Conservation (phyloP, 352 stramenopile genomes). For the Pythium brachiatum region DNA sequence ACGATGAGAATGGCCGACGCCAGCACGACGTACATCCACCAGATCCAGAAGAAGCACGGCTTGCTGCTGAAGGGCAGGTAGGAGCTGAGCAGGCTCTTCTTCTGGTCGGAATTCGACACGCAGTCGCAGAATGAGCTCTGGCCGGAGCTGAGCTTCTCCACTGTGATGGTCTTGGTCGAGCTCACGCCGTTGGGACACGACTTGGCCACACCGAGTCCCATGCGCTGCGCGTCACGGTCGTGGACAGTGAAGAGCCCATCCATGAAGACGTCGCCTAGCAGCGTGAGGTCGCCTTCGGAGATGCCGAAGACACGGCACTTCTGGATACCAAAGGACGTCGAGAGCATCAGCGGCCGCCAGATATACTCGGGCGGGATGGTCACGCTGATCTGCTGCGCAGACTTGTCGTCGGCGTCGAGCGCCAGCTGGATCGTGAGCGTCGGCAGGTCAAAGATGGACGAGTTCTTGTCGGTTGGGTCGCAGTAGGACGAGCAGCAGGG, state of each 20-base stretch:
- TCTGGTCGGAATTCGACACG: conserved; percentile 51
- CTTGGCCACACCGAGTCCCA: conserved; percentile 64
- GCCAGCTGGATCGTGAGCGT: conserved; percentile 63
- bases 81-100: conserved; percentile 57
- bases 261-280: conserved; percentile 85
- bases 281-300: conserved; percentile 68
- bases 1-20: conserved; percentile 53
- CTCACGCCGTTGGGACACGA: conserved; percentile 72
- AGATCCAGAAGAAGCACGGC: conserved; percentile 84
- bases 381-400: conserved; percentile 63
- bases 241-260: conserved; percentile 83
- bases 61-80: conserved; percentile 62
- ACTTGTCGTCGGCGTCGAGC: conserved; percentile 32
- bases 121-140: conserved; percentile 64
- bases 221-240: conserved; percentile 48
- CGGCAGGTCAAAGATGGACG: conserved; percentile 60
- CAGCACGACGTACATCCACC: conserved; percentile 87
- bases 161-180: conserved; percentile 62
- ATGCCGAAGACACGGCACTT: conserved; percentile 79
- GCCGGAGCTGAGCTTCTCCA: conserved; percentile 32
- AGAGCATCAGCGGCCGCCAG: conserved; percentile 74
- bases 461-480: conserved; percentile 59
- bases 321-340: conserved; percentile 33
- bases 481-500: conserved; percentile 69
- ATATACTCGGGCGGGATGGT: conserved; percentile 79